Conservation (phyloP, 305 asterid species). For the Lippia alba region DNA sequence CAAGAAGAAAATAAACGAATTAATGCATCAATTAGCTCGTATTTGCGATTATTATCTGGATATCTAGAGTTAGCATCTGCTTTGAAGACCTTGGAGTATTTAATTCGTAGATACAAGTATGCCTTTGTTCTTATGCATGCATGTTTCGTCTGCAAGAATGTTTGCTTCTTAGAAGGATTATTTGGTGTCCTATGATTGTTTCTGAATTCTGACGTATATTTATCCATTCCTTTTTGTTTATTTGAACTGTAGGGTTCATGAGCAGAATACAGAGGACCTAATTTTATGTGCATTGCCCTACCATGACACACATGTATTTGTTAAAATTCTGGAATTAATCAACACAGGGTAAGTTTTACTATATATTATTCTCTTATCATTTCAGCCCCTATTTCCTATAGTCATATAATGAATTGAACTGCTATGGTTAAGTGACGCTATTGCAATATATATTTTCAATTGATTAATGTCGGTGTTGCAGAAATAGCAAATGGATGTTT, state of each 20-base stretch:
- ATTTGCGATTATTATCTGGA: slow-evolving; percentile 71
- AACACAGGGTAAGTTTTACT: slow-evolving; percentile 64
- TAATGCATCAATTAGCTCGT: slow-evolving; percentile 61
- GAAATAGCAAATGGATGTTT: slow-evolving; percentile 88
- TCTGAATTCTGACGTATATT: background rate
- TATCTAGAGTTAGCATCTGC: slow-evolving; percentile 66
- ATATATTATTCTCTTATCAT: background rate
- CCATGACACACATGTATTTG: slow-evolving; percentile 87
- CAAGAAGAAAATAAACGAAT: slow-evolving; percentile 71
- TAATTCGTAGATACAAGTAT: slow-evolving; percentile 91
- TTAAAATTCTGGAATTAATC: slow-evolving; percentile 73
- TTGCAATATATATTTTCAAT: slow-evolving; percentile 9
- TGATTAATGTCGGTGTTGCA: slow-evolving; percentile 48
- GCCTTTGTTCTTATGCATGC: slow-evolving; percentile 12
- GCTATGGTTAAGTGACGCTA: slow-evolving; percentile 19
- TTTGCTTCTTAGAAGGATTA: slow-evolving; percentile 22
- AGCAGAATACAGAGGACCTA: slow-evolving; percentile 73
- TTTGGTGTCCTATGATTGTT: slow-evolving; percentile 17
- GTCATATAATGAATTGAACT: slow-evolving; percentile 4
- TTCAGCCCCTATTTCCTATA: slow-evolving; percentile 9
- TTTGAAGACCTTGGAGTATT: slow-evolving; percentile 77
- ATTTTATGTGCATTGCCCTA: slow-evolving; percentile 88
- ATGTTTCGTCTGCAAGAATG: background rate
- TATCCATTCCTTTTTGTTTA: background rate
- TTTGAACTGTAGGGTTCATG: slow-evolving; percentile 67